These are phyloP conservation scores for Penicillium expansum DNA, from an alignment of 2,329 filamentous ascomycete genomes.

Conservation along the genomic window DNA sequence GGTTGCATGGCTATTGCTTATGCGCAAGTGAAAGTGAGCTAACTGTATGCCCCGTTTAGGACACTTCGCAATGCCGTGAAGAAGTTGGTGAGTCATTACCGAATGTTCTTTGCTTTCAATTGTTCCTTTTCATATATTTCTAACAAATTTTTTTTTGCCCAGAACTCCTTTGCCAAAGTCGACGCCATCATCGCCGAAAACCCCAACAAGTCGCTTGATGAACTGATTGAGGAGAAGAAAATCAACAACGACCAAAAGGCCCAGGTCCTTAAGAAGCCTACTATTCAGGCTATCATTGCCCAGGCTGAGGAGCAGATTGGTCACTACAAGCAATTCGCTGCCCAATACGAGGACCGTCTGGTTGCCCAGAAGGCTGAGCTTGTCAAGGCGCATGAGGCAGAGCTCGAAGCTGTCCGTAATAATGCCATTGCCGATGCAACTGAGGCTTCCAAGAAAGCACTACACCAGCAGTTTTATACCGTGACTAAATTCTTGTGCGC, in stretches of 20 bases:
- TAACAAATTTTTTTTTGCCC: conserved; percentile 20
- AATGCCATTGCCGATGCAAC: conserved; percentile 51
- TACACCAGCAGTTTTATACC: conserved; percentile 56
- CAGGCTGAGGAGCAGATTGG: conserved; percentile 61
- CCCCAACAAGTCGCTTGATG: conserved; percentile 58
- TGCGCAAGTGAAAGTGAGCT: conserved; percentile 9
- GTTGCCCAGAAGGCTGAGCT: conserved; percentile 56
- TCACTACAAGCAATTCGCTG: conserved; percentile 60
- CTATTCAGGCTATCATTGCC: conserved; percentile 54
- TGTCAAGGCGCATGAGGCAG: conserved; percentile 54
- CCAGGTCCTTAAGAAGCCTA: conserved; percentile 61
- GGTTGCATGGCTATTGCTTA: conserved; percentile 5
- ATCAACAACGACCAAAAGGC: conserved; percentile 66
- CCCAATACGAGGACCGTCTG: conserved; percentile 57
- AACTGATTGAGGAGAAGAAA: conserved; percentile 61
- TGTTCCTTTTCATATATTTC: neutral
- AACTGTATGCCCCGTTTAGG: conserved; percentile 48
- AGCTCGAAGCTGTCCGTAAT: conserved; percentile 54
- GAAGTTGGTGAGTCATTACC: conserved; percentile 69
- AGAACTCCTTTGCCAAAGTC: conserved; percentile 60
- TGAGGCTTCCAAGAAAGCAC: conserved; percentile 46
- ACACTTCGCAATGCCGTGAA: conserved; percentile 89
- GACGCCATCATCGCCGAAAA: conserved; percentile 61
- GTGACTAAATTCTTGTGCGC: conserved; percentile 62
- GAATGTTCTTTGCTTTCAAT: neutral